These are phyloP conservation scores for Calonectria pteridis DNA, from an alignment of 2,329 filamentous ascomycete genomes.

Conservation along the genomic window DNA sequence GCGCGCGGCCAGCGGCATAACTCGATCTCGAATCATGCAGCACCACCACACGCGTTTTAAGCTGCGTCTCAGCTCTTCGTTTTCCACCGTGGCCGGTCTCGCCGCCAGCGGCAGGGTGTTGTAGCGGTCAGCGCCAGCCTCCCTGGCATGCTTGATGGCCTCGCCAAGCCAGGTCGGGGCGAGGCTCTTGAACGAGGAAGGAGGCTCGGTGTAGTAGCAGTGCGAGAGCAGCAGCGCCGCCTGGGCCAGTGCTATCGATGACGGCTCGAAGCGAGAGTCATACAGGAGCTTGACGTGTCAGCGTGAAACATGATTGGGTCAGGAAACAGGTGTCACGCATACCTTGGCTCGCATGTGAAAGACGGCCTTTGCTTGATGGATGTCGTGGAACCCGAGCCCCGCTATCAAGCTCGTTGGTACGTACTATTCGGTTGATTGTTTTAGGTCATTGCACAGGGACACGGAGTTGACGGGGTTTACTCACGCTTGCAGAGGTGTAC, in stretches of 20 bases:
- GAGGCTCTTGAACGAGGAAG: conserved; percentile 4
- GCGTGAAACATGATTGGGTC: not conserved
- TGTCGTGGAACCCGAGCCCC: conserved; percentile 15
- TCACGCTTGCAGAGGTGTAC: conserved; percentile 24
- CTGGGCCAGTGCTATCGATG: conserved; percentile 9
- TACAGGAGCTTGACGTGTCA: not conserved
- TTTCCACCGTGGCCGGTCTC: conserved; percentile 4
- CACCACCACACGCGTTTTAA: conserved; percentile 25
- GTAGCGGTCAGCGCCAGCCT: conserved; percentile 15
- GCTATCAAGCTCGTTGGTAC: conserved; percentile 19
- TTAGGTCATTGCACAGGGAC: not conserved
- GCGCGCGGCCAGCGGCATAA: conserved; percentile 10
- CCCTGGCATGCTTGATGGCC: conserved; percentile 16
- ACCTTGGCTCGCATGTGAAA: conserved; percentile 21
- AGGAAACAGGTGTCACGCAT: not conserved
- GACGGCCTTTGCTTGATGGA: conserved; percentile 16
- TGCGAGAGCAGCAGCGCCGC: conserved; percentile 13
- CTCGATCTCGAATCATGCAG: conserved; percentile 22
- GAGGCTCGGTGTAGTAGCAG: conserved; percentile 16
- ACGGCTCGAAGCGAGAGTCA: conserved; percentile 8
- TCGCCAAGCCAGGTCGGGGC: conserved; percentile 13
- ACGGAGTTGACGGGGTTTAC: not conserved
- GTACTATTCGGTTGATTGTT: conserved; percentile 7
- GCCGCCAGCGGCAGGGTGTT: not conserved
- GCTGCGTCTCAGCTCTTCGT: not conserved